Evolutionary conservation across 345 rosid species (phyloP).

Genomic region (Crucihimalaya himalaica): DNA sequence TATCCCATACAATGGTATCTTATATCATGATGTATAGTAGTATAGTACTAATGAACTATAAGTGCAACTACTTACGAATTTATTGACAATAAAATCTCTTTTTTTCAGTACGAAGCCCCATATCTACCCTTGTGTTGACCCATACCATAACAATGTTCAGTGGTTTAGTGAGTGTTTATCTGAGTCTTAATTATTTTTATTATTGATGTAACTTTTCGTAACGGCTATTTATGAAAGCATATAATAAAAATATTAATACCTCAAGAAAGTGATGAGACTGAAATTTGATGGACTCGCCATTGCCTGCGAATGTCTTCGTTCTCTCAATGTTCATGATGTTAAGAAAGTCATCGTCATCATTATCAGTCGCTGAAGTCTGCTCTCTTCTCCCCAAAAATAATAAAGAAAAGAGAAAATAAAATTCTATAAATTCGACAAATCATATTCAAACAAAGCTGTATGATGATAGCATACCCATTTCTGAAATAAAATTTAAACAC

Average conservation of each 20-base stretch:
- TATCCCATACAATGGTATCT: no score
- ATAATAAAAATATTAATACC: conserved; percentile 25
- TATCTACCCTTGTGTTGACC: conserved; percentile 31
- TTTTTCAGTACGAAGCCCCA: not conserved
- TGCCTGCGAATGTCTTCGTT: conserved; percentile 41
- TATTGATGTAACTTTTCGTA: conserved; percentile 24
- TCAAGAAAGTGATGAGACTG: conserved; percentile 40
- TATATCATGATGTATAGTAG: no score
- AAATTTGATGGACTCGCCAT: conserved; percentile 40
- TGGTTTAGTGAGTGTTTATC: conserved; percentile 31
- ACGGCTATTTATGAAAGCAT: conserved; percentile 24
- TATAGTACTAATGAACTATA: not conserved
- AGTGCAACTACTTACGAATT: not conserved
- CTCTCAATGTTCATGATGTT: conserved; percentile 43
- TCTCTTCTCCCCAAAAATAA: conserved; percentile 29
- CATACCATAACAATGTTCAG: conserved; percentile 27
- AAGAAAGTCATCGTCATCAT: conserved; percentile 45
- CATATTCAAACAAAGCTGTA: conserved; percentile 41
- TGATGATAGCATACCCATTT: conserved; percentile 39
- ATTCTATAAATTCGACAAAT: conserved; percentile 24
- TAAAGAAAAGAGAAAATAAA: not conserved
- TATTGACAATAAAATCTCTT: not conserved
- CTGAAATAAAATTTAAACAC: conserved; percentile 37
- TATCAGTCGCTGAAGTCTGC: conserved; percentile 41
- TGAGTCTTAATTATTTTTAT: conserved; percentile 5